phyloP scores from a whole-genome alignment of 495 filamentous ascomycete species.

The Daldinia concentrica region DNA sequence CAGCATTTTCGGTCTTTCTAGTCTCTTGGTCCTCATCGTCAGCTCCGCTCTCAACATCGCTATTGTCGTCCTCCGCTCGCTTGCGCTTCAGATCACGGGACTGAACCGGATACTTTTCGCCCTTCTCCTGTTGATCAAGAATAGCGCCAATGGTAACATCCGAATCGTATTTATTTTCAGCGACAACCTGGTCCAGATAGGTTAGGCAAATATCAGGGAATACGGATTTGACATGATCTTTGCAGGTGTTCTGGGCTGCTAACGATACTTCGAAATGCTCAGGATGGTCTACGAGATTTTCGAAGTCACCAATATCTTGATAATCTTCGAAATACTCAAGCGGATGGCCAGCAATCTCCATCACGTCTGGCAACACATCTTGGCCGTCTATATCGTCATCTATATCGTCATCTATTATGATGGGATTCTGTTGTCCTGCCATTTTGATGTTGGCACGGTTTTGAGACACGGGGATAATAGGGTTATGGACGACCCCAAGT shows the following conservation, averaged over 20 bases:
- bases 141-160: constrained; percentile 40
- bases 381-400: not conserved
- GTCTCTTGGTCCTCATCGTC: not conserved
- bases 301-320: not conserved
- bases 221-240: constrained; percentile 37
- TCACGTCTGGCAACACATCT: not conserved
- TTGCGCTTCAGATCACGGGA: constrained; percentile 49
- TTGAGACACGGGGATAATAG: not conserved
- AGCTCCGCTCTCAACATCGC: constrained; percentile 22
- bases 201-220: constrained; percentile 55
- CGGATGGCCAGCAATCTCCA: not conserved
- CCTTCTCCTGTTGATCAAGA: constrained; percentile 50
- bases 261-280: not conserved
- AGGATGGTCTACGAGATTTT: not conserved
- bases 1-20: not conserved
- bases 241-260: constrained; percentile 16
- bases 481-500: not conserved
- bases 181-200: constrained; percentile 33
- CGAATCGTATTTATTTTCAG: constrained; percentile 25
- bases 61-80: constrained; percentile 35
- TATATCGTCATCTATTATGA: not conserved
- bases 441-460: not conserved
- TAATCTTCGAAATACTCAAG: not conserved
- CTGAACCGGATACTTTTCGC: constrained; percentile 46
- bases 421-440: not conserved